Evolutionary conservation across 208 protist species (phyloP), one percentile per base, ranked within the genome.

Genomic region (Endotrypanum monterogeii): DNA sequence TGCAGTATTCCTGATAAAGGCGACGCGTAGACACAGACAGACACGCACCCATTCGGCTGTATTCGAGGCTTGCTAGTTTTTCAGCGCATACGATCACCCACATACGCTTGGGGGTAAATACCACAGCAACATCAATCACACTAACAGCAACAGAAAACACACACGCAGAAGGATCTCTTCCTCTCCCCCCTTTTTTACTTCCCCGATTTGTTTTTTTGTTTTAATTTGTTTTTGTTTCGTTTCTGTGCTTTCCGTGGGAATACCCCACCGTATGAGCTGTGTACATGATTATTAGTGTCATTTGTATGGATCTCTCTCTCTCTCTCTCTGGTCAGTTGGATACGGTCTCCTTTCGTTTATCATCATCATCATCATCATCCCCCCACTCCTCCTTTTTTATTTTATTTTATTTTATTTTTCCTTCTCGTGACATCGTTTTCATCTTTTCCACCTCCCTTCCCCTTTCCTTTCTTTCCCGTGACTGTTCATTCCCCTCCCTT

Each of bases 381-480:
- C 20, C 30, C 16, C 14, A 35, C 3, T 67, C 35, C 41, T 67
- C 69, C 44, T 41, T 65, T 46, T 35, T 61, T 37, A 1, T 8
- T 50, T 37, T 67, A n/a, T 20, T 32, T 67, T 20, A 37, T 4
- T 37, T 1, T 23, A 11, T 9, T 3, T 32, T 52, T 18, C 44
- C 37, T 37, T 55, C 9, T 54, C 67, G 23, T 67, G 35, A 14
- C 55, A 57, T 16, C 28, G 16, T 20, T 63, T n/a, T 32, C 14
- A n/a, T 52, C 48, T 39, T 46, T 52, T 69, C 48, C 39, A 39
- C 20, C 6, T 57, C 20, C 46, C 37, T 30, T 69, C n/a, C 37
- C 50, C 46, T 12, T 75, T 30, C 12, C 32, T 75, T 46, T 25
- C 37, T 66, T 8, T 56, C n/a, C 66, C 54, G 62, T 32, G 20